These are phyloP conservation scores for Russula sp. DNA, from an alignment of 768 basidiomycete genomes.

Conservation along the genomic window DNA sequence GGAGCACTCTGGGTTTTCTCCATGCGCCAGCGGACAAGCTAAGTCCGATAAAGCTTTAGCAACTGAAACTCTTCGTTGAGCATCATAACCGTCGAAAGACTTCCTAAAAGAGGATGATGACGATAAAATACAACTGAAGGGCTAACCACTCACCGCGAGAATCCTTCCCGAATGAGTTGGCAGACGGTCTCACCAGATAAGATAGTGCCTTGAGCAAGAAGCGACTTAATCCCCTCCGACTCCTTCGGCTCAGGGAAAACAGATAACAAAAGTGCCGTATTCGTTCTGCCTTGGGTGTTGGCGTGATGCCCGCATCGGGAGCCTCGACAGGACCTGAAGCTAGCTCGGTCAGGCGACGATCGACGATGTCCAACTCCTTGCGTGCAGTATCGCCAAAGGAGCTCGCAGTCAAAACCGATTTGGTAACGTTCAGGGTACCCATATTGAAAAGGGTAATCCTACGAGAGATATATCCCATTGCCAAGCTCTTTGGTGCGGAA, in stretches of 20 bases:
- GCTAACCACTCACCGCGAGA: slow-evolving; percentile 15
- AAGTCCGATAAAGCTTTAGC: slow-evolving; percentile 20
- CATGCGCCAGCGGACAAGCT: slow-evolving; percentile 22
- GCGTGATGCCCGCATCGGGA: background rate
- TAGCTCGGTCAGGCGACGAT: slow-evolving; percentile 19
- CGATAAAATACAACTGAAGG: background rate
- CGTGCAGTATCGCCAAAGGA: slow-evolving; percentile 12
- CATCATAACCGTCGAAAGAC: slow-evolving; percentile 14
- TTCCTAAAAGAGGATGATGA: slow-evolving; percentile 13
- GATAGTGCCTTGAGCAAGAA: background rate
- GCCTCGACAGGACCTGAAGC: slow-evolving; percentile 3
- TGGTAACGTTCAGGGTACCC: slow-evolving; percentile 32
- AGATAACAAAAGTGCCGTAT: slow-evolving; percentile 11
- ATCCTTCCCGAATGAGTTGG: slow-evolving; percentile 12
- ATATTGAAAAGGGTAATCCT: slow-evolving; percentile 36
- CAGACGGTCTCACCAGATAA: slow-evolving; percentile 7
- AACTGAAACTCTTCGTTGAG: slow-evolving; percentile 13
- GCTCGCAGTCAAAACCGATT: slow-evolving; percentile 11
- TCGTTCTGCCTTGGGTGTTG: slow-evolving; percentile 1
- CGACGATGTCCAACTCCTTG: slow-evolving; percentile 16
- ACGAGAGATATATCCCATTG: slow-evolving; percentile 36
- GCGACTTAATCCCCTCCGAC: background rate
- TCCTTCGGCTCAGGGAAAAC: slow-evolving; percentile 20
- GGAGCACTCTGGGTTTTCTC: slow-evolving; percentile 23
- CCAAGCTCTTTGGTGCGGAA: slow-evolving; percentile 31